Conservation (phyloP, 1,139 yeast genomes). For the Debaryomycetaceae sp. region DNA sequence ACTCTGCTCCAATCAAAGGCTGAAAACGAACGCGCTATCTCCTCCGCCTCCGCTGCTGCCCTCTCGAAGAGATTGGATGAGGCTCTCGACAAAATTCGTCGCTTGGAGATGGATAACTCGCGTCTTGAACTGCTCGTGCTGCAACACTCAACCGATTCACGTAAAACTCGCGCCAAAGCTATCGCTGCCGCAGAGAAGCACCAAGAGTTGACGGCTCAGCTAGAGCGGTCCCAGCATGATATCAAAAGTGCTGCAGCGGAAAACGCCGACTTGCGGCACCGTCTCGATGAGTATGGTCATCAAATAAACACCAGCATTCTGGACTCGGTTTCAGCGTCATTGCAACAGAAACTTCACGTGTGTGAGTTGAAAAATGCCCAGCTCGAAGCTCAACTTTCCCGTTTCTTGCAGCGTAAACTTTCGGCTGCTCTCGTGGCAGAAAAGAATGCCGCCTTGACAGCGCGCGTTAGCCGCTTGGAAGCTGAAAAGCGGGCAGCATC, state of each 20-base stretch:
- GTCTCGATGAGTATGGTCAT: conserved; percentile 9
- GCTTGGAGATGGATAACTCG: conserved; percentile 13
- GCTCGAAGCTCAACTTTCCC: conserved; percentile 18
- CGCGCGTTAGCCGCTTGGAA: conserved; percentile 31
- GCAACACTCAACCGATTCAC: conserved; percentile 8
- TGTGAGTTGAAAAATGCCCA: conserved; percentile 23
- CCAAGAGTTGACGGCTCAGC: conserved; percentile 19
- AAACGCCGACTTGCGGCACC: conserved; percentile 27
- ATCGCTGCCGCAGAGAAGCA: conserved; percentile 22
- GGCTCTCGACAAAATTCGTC: conserved; percentile 6
- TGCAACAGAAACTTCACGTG: conserved; percentile 12
- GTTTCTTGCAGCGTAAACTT: conserved; percentile 27
- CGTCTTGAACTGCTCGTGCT: neutral
- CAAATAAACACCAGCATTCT: too few relatives aligned
- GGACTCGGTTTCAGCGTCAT: conserved; percentile 3
- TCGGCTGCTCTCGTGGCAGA: conserved; percentile 30
- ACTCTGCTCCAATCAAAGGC: conserved; percentile 43
- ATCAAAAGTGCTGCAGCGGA: conserved; percentile 22
- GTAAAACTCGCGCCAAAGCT: conserved; percentile 15
- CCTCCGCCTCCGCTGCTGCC: conserved; percentile 20
- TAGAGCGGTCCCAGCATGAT: conserved; percentile 15
- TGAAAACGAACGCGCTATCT: conserved; percentile 34
- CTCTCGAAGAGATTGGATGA: conserved; percentile 24
- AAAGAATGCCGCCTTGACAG: conserved; percentile 20
- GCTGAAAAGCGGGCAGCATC: conserved; percentile 36